Evolutionary conservation across 176 grass and related monocot genomes (phyloP).

Genomic region (Oryza meridionalis): DNA sequence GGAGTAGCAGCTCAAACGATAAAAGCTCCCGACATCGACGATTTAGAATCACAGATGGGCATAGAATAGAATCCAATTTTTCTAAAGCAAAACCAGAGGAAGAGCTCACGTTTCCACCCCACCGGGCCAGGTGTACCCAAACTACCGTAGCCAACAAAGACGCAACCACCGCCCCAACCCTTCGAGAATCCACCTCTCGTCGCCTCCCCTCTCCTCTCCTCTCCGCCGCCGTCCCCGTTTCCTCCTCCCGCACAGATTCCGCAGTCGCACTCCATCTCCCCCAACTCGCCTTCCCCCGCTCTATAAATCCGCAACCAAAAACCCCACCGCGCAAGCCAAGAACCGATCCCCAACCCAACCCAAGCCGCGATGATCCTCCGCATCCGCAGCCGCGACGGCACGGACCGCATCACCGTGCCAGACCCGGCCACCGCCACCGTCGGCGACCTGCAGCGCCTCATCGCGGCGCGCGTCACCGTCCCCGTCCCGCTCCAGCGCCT

Average conservation of each 20-base stretch:
- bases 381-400: slow-evolving; percentile 80
- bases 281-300: neutral
- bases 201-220: neutral
- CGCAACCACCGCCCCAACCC: neutral
- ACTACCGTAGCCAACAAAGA: neutral
- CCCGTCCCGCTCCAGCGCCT: slow-evolving; percentile 56
- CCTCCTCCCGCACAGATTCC: slow-evolving; percentile 16
- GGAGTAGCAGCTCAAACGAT: too few relatives aligned
- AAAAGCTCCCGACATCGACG: too few relatives aligned
- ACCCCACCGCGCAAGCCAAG: slow-evolving; percentile 30
- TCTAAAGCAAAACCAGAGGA: too few relatives aligned
- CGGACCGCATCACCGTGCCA: slow-evolving; percentile 71
- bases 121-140: neutral
- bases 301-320: neutral
- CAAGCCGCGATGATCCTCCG: slow-evolving; percentile 71
- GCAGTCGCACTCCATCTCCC: neutral
- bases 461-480: slow-evolving; percentile 65
- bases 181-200: neutral
- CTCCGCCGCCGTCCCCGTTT: slow-evolving; percentile 10
- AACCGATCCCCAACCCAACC: neutral
- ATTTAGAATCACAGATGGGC: too few relatives aligned
- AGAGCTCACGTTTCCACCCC: too few relatives aligned
- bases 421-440: slow-evolving; percentile 57
- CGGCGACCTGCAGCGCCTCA: slow-evolving; percentile 61
- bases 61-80: too few relatives aligned